Percentiles rank a stretch among this genome's conserved stretches.
phyloP scores from a whole-genome alignment of 768 basidiomycete genomes.

The Termitomyces sp. region DNA sequence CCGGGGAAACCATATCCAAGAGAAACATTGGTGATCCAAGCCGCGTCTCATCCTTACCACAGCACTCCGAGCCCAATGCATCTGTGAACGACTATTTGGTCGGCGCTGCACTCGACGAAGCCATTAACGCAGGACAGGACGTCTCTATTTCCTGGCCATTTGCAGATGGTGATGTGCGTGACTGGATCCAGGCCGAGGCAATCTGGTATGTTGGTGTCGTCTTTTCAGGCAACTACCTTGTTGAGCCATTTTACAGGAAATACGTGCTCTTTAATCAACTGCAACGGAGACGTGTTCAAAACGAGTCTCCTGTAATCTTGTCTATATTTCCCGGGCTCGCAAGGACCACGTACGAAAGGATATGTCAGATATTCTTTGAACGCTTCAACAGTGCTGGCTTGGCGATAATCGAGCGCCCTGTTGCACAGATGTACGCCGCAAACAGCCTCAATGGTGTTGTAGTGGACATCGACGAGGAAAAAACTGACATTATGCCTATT shows the following conservation, averaged over 20 bases:
- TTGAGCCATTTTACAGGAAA: slow-evolving; percentile 52
- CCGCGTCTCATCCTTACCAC: slow-evolving; percentile 42
- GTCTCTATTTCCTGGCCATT: slow-evolving; percentile 81
- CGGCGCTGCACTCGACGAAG: slow-evolving; percentile 76
- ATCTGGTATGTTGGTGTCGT: slow-evolving; percentile 57
- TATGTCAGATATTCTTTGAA: slow-evolving; percentile 87
- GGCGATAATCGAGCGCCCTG: slow-evolving; percentile 74
- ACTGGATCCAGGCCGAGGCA: slow-evolving; percentile 86
- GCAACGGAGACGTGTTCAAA: slow-evolving; percentile 74
- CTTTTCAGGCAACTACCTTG: neutral
- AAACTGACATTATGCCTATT: slow-evolving; percentile 74
- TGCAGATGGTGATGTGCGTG: slow-evolving; percentile 60
- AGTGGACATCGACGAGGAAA: slow-evolving; percentile 74
- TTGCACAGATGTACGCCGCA: slow-evolving; percentile 78
- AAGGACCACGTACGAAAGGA: slow-evolving; percentile 60
- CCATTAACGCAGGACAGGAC: slow-evolving; percentile 68
- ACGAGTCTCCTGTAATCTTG: slow-evolving; percentile 83
- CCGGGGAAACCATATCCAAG: slow-evolving; percentile 14
- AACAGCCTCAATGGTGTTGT: slow-evolving; percentile 70
- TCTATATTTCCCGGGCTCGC: slow-evolving; percentile 64
- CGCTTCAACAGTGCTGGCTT: slow-evolving; percentile 87
- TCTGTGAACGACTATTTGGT: slow-evolving; percentile 79
- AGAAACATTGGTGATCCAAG: slow-evolving; percentile 35
- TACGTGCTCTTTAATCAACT: slow-evolving; percentile 73
- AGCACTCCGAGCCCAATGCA: slow-evolving; percentile 35